A percentile compares a stretch with the other conserved stretches of the same genome.
Conservation (phyloP, 768 basidiomycete species). For the Mycena vulgaris region DNA sequence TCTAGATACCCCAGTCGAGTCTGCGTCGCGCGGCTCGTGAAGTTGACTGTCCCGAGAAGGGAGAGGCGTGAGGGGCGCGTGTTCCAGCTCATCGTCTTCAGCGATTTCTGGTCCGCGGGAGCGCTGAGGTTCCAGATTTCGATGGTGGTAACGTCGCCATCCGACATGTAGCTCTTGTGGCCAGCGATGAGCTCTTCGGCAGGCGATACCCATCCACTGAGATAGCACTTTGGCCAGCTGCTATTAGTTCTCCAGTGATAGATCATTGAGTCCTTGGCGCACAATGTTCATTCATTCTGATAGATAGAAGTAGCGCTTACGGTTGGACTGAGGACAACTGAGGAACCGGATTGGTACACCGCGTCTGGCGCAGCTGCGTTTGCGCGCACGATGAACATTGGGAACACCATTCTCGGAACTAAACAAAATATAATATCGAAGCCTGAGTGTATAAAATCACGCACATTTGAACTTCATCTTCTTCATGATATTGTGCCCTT, state of each 20-base stretch:
- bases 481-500: slow-evolving; percentile 26
- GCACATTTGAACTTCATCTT: slow-evolving; percentile 25
- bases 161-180: slow-evolving; percentile 34
- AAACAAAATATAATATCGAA: not conserved
- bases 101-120: slow-evolving; percentile 2
- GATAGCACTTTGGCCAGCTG: slow-evolving; percentile 37
- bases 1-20: not conserved
- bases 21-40: slow-evolving; percentile 1
- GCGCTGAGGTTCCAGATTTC: slow-evolving; percentile 41
- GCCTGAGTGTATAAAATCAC: not conserved
- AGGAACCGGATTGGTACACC: slow-evolving; percentile 22
- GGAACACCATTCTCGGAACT: slow-evolving; percentile 36
- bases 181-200: slow-evolving; percentile 21
- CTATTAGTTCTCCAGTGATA: slow-evolving; percentile 40
- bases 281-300: not conserved
- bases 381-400: slow-evolving; percentile 22
- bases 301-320: not conserved
- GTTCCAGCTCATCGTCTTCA: slow-evolving; percentile 25
- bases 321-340: slow-evolving; percentile 31
- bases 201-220: slow-evolving; percentile 36
- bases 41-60: slow-evolving; percentile 13
- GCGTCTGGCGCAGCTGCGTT: slow-evolving; percentile 30
- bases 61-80: not conserved
- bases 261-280: slow-evolving; percentile 41
- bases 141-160: slow-evolving; percentile 35